Evolutionary conservation across 108 stramenopile genomes (phyloP), one percentile per base, ranked within the genome.

Genomic region (Nitzschia putrida): DNA sequence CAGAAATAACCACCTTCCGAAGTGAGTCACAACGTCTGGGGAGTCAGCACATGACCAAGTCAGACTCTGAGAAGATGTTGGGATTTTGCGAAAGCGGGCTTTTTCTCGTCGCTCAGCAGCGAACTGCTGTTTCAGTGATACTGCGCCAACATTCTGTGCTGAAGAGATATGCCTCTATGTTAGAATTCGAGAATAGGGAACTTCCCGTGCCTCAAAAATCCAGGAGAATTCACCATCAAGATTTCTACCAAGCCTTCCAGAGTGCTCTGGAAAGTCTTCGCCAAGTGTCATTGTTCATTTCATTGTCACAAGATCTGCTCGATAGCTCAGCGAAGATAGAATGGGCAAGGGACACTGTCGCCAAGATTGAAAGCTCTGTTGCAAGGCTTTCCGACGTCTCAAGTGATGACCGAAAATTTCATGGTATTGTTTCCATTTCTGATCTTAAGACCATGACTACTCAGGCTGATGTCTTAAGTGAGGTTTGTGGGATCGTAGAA

Each of bases 41-140:
- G 9, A 91, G 93, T 56, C 83, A 79, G 45, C 76, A 94, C 55
- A 85, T 94, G 84, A 91, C 79, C 34, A 76, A 79, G 56, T 79
- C 88, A 24, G 85, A 94, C 57, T 87, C 80, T 73, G 77, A 86
- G 3, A 61, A 86, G 37, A 90, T 94, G 88, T 65, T 83, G 63
- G 80, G 76, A 14, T 80, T 87, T 34, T 64, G 84, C 26, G 87
- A 91, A 34, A 83, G 88, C 41, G 70, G 78, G 10, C 53, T 78
- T 10, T 57, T 68, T n/a, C 53, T 73, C 37, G 26, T 79, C 7
- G 22, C 65, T 38, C 79, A 80, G 43, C 79, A 80, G 64, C 72
- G 79, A 12, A 71, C 69, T 39, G 22, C 67, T 14, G 23, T 80
- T 26, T 53, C 66, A 22, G 60, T 40, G 5, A 25, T 67, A 18